Percentiles rank a stretch among this genome's conserved stretches.
phyloP scores from a whole-genome alignment of 2,329 filamentous ascomycete species.

The Fusarium oligoseptatum region DNA sequence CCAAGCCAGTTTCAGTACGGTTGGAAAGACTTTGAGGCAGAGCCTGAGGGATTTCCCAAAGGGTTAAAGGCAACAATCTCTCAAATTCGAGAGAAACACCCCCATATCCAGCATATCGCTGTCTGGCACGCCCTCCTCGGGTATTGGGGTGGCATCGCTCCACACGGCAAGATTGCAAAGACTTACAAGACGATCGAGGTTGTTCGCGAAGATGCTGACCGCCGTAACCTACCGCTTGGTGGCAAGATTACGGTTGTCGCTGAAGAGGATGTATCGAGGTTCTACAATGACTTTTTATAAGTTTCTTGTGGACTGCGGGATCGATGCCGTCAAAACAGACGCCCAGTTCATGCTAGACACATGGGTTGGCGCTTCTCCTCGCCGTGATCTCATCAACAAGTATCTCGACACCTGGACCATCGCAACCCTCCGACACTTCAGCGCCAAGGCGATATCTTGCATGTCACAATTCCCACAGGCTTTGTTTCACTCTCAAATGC shows the following conservation, averaged over 20 bases:
- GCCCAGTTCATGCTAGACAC: constrained; percentile 91
- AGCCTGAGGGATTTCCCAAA: constrained; percentile 80
- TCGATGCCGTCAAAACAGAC: constrained; percentile 94
- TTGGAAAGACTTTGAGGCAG: constrained; percentile 90
- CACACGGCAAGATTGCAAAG: constrained; percentile 78
- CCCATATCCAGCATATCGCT: constrained; percentile 83
- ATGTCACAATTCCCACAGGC: constrained; percentile 93
- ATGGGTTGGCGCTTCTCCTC: constrained; percentile 74
- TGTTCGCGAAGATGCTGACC: constrained; percentile 61
- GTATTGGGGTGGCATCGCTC: constrained; percentile 92
- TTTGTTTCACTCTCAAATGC: constrained; percentile 86
- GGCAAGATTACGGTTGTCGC: constrained; percentile 80
- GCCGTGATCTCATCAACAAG: constrained; percentile 77
- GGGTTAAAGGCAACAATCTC: constrained; percentile 80
- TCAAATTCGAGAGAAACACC: constrained; percentile 76
- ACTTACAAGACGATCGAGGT: constrained; percentile 81
- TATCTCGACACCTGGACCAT: constrained; percentile 92
- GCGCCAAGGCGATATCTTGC: constrained; percentile 85
- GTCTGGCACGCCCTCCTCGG: constrained; percentile 94
- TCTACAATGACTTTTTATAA: constrained; percentile 96
- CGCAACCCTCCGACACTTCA: constrained; percentile 82
- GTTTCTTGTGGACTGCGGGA: constrained; percentile 79
- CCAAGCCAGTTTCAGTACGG: constrained; percentile 69
- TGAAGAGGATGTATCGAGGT: constrained; percentile 77
- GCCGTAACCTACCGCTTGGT: constrained; percentile 64